Percentiles rank a stretch among this genome's conserved stretches.
phyloP scores from a whole-genome alignment of 164 flowering plant genomes.

The Hamamelis virginiana region DNA sequence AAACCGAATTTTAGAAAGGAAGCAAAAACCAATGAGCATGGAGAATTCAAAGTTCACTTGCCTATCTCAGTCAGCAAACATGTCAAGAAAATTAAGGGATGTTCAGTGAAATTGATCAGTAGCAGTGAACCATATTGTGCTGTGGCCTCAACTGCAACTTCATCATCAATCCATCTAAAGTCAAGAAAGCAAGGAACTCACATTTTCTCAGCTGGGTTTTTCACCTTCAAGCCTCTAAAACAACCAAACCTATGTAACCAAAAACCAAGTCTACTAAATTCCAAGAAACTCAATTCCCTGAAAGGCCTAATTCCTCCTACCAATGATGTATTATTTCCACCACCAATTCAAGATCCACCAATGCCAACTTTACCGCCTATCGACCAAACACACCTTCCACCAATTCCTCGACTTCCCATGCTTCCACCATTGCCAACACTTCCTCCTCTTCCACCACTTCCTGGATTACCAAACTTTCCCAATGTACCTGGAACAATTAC shows the following conservation, averaged over 20 bases:
- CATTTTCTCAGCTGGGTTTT: slow-evolving; percentile 54
- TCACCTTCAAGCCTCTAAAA: slow-evolving; percentile 57
- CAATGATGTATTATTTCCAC: slow-evolving; percentile 17
- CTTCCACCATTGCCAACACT: slow-evolving; percentile 21
- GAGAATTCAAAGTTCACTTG: slow-evolving; percentile 55
- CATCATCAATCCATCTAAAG: slow-evolving; percentile 57
- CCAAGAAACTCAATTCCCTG: slow-evolving; percentile 14
- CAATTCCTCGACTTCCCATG: slow-evolving; percentile 20
- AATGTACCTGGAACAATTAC: not conserved
- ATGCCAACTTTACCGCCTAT: slow-evolving; percentile 17
- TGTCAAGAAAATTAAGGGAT: slow-evolving; percentile 49
- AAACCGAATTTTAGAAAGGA: slow-evolving; percentile 42
- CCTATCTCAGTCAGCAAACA: slow-evolving; percentile 69
- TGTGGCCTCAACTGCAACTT: slow-evolving; percentile 61
- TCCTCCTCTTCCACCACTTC: slow-evolving; percentile 31
- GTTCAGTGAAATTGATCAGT: slow-evolving; percentile 63
- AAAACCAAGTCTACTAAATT: slow-evolving; percentile 34
- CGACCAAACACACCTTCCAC: slow-evolving; percentile 11
- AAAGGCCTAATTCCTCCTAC: slow-evolving; percentile 10
- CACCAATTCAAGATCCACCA: slow-evolving; percentile 22
- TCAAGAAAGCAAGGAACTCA: slow-evolving; percentile 55
- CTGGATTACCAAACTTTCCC: slow-evolving; percentile 18
- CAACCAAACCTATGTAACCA: slow-evolving; percentile 59
- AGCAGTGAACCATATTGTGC: slow-evolving; percentile 75
- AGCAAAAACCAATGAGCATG: slow-evolving; percentile 62